Conservation (phyloP, 805 yeast species). For the Clavispora asparagi region DNA sequence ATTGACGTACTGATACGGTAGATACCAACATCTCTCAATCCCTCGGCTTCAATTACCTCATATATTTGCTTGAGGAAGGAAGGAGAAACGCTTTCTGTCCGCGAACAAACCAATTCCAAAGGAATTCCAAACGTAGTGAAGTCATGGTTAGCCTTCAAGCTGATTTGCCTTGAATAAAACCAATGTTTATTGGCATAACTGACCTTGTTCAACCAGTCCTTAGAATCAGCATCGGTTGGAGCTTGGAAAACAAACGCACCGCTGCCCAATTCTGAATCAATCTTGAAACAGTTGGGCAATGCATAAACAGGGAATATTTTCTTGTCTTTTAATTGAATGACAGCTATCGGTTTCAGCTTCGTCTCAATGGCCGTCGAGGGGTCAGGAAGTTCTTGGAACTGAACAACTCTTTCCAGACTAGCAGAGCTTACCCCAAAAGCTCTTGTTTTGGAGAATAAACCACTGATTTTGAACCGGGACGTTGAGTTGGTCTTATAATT, state of each 20-base stretch:
- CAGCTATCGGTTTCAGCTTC: constrained; percentile 46
- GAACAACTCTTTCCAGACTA: constrained; percentile 41
- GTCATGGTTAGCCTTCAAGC: constrained; percentile 16
- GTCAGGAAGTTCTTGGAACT: constrained; percentile 57
- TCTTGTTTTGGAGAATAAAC: constrained; percentile 50
- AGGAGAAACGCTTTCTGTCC: constrained; percentile 65
- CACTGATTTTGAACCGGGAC: constrained; percentile 50
- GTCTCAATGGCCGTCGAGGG: constrained; percentile 35
- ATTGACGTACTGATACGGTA: constrained; percentile 65
- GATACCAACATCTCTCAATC: constrained; percentile 85
- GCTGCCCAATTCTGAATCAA: constrained; percentile 39
- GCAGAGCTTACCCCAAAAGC: constrained; percentile 43
- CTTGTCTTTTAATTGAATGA: constrained; percentile 42
- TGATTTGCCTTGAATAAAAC: constrained; percentile 43
- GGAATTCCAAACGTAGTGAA: constrained; percentile 79
- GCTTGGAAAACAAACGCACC: constrained; percentile 68
- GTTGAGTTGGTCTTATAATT: constrained; percentile 34
- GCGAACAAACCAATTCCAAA: constrained; percentile 62
- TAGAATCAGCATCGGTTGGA: constrained; percentile 51
- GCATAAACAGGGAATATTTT: constrained; percentile 50
- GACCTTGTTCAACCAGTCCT: constrained; percentile 63
- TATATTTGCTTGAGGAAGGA: constrained; percentile 59
- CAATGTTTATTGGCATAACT: constrained; percentile 49
- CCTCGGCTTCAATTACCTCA: constrained; percentile 76
- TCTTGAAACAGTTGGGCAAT: constrained; percentile 44